Evolutionary conservation across 2,329 filamentous ascomycete genomes (phyloP).

Genomic region (Sporothrix luriei): DNA sequence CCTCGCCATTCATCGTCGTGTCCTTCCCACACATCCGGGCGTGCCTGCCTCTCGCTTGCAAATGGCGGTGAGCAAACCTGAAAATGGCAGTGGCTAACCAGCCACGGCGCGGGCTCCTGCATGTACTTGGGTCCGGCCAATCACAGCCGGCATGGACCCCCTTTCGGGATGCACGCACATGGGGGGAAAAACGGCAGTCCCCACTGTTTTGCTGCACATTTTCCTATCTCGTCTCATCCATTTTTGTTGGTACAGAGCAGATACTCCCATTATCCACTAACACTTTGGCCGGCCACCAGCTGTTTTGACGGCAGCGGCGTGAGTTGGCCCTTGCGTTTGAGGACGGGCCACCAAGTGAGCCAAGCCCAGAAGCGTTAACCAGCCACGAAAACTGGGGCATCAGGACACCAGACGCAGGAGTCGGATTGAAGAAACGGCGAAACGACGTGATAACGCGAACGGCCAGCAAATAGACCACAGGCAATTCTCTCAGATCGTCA

Average conservation of each 20-base stretch:
- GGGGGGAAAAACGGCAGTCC: slow-evolving; percentile 33
- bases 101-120: slow-evolving; percentile 36
- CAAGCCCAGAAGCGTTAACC: slow-evolving; percentile 21
- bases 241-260: not conserved
- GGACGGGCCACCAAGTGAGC: slow-evolving; percentile 21
- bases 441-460: too few relatives aligned
- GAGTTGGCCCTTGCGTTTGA: slow-evolving; percentile 7
- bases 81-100: slow-evolving; percentile 35
- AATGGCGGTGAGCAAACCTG: slow-evolving; percentile 35
- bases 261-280: slow-evolving; percentile 2
- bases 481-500: not conserved
- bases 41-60: slow-evolving; percentile 21
- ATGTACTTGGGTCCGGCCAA: slow-evolving; percentile 33
- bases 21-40: slow-evolving; percentile 2
- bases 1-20: not conserved
- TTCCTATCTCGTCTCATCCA: not conserved
- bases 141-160: slow-evolving; percentile 13
- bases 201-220: slow-evolving; percentile 20
- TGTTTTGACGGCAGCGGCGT: not conserved
- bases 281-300: not conserved
- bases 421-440: not conserved
- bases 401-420: not conserved
- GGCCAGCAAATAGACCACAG: not conserved
- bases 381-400: slow-evolving; percentile 29
- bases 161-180: slow-evolving; percentile 33